phyloP scores from a whole-genome alignment of 1,284 basidiomycete genomes.

The Trichosporon inkin region DNA sequence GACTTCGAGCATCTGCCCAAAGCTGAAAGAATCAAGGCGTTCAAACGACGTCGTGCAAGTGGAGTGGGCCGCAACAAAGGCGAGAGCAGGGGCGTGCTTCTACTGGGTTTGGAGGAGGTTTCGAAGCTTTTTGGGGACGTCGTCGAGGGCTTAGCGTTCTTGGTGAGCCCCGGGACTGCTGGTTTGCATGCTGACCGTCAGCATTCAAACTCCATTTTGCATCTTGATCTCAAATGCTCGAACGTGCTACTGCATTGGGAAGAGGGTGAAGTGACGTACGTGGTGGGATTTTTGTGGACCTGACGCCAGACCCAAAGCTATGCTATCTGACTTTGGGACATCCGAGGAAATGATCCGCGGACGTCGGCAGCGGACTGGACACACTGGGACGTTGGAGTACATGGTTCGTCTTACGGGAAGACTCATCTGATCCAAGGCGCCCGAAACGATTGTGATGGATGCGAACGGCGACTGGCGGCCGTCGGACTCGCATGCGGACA shows the following conservation, averaged over 20 bases:
- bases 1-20: conserved; percentile 55
- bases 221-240: conserved; percentile 87
- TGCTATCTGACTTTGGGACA: conserved; percentile 92
- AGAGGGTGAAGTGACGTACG: conserved; percentile 67
- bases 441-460: conserved; percentile 64
- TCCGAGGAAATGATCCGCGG: conserved; percentile 79
- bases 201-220: conserved; percentile 80
- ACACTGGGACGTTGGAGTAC: conserved; percentile 81
- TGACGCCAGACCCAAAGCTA: conserved; percentile 56
- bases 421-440: conserved; percentile 52
- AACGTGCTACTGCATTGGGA: conserved; percentile 91
- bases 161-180: conserved; percentile 57
- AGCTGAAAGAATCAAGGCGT: conserved; percentile 61
- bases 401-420: conserved; percentile 28
- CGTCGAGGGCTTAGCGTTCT: conserved; percentile 69
- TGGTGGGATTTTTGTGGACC: background rate
- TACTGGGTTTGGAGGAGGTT: conserved; percentile 75
- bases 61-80: conserved; percentile 33
- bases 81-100: conserved; percentile 61
- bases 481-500: conserved; percentile 69
- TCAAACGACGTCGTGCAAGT: conserved; percentile 38
- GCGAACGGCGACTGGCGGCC: conserved; percentile 61
- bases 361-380: conserved; percentile 68
- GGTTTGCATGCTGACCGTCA: conserved; percentile 39
- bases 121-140: conserved; percentile 71